Percentiles rank a stretch among this genome's conserved stretches.
phyloP scores from a whole-genome alignment of 1,139 yeast species.

The Protomyces inouyei region DNA sequence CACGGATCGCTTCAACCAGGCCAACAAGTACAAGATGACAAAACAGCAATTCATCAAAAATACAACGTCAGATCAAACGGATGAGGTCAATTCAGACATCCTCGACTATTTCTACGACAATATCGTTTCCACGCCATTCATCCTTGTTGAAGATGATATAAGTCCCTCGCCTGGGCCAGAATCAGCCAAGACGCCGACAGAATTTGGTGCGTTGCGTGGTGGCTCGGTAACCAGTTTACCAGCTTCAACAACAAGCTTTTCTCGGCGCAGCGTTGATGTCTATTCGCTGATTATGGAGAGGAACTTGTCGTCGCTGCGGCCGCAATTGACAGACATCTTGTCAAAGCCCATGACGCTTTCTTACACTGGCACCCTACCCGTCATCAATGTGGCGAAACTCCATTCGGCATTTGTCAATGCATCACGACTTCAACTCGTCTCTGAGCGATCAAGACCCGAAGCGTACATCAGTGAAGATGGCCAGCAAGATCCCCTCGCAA shows the following conservation, averaged over 20 bases:
- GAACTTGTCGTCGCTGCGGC: slow-evolving; percentile 39
- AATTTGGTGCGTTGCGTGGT: not conserved
- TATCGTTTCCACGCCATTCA: slow-evolving; percentile 54
- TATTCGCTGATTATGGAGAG: slow-evolving; percentile 42
- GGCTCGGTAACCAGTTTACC: not conserved
- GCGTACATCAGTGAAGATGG: slow-evolving; percentile 36
- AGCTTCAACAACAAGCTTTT: slow-evolving; percentile 27
- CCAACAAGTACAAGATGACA: slow-evolving; percentile 60
- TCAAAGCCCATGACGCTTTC: slow-evolving; percentile 38
- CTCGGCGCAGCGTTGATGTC: slow-evolving; percentile 38
- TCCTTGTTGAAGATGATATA: slow-evolving; percentile 41
- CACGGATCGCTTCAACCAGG: slow-evolving; percentile 62
- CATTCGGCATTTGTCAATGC: slow-evolving; percentile 39
- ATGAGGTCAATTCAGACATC: slow-evolving; percentile 44
- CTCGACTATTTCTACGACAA: slow-evolving; percentile 58
- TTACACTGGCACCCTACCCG: slow-evolving; percentile 35
- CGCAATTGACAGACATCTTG: slow-evolving; percentile 36
- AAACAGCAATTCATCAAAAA: slow-evolving; percentile 55
- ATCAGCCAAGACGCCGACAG: not conserved
- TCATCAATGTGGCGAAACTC: slow-evolving; percentile 36
- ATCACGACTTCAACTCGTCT: slow-evolving; percentile 40
- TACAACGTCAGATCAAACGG: slow-evolving; percentile 38
- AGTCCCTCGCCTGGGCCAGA: slow-evolving; percentile 26
- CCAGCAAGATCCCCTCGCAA: slow-evolving; percentile 29
- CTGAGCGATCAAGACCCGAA: slow-evolving; percentile 41